Evolutionary conservation across 164 flowering plant genomes (phyloP).

Genomic region (Malania oleifera): DNA sequence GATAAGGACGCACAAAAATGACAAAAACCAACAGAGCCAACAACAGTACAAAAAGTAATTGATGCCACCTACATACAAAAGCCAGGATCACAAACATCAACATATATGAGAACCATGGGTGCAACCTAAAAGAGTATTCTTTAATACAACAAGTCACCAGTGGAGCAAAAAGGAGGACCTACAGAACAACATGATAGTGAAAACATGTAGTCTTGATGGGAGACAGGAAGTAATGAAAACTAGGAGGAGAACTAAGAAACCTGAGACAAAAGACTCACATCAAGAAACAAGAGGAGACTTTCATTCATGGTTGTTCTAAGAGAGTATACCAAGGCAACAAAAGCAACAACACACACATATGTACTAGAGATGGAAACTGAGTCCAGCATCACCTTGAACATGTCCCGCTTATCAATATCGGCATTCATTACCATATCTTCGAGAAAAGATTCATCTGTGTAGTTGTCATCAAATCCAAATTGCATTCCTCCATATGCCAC

Average conservation of each 20-base stretch:
- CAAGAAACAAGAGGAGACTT: slow-evolving; percentile 55
- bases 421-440: slow-evolving; percentile 1
- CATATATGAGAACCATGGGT: slow-evolving; percentile 59
- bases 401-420: slow-evolving; percentile 21
- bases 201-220: slow-evolving; percentile 81
- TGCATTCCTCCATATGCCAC: slow-evolving; percentile 8
- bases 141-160: slow-evolving; percentile 69
- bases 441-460: slow-evolving; percentile 2
- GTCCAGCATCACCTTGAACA: slow-evolving; percentile 44
- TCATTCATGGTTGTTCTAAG: slow-evolving; percentile 55
- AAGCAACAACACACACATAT: slow-evolving; percentile 77
- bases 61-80: slow-evolving; percentile 49
- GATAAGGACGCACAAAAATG: slow-evolving; percentile 76
- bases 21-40: slow-evolving; percentile 57
- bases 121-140: slow-evolving; percentile 63
- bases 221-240: slow-evolving; percentile 91
- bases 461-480: slow-evolving; percentile 6
- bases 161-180: slow-evolving; percentile 90
- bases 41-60: slow-evolving; percentile 48
- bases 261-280: slow-evolving; percentile 55
- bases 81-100: slow-evolving; percentile 52
- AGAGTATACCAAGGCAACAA: slow-evolving; percentile 80
- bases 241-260: slow-evolving; percentile 63
- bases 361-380: slow-evolving; percentile 62
- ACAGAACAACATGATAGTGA: slow-evolving; percentile 82